A percentile compares a stretch with the other conserved stretches of the same genome.
Evolutionary conservation across 345 rosid species (phyloP).

Genomic region (Boechera divaricarpa): DNA sequence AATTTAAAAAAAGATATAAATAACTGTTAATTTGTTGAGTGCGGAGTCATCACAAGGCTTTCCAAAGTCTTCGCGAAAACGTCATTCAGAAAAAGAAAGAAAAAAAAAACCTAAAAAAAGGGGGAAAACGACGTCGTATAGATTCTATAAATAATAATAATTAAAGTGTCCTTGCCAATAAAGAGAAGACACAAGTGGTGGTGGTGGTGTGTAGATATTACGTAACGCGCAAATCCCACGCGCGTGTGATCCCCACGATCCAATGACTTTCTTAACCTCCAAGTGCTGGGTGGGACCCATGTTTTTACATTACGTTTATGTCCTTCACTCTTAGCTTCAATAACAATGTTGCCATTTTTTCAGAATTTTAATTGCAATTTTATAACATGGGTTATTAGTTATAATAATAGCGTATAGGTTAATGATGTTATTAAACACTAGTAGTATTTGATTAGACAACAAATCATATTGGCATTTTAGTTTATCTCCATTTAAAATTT

Average conservation of each 20-base stretch:
- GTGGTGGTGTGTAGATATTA: conserved; percentile 36
- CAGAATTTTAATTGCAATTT: too few relatives aligned
- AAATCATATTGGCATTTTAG: not conserved
- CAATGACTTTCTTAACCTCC: conserved; percentile 44
- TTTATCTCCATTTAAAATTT: not conserved
- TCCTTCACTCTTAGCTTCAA: conserved; percentile 2
- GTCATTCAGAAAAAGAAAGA: conserved; percentile 1
- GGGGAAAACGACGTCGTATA: conserved; percentile 42
- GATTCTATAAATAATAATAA: conserved; percentile 33
- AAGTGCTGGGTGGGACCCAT: conserved; percentile 39
- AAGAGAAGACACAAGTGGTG: conserved; percentile 45
- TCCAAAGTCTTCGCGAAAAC: conserved; percentile 32
- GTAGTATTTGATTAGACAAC: not conserved
- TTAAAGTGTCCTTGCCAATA: conserved; percentile 32
- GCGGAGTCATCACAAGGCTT: conserved; percentile 5
- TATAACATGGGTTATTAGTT: too few relatives aligned
- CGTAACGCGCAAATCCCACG: conserved; percentile 33
- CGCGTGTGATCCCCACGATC: conserved; percentile 35
- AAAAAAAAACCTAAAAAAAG: conserved; percentile 23
- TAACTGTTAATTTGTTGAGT: not conserved
- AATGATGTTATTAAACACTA: not conserved
- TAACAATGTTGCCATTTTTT: conserved; percentile 11
- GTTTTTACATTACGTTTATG: not conserved
- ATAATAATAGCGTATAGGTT: not conserved
- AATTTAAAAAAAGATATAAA: not conserved